Base-by-base conservation (phyloP, 371 early-diverging fungal genomes). In the Mortierella sp. region DNA sequence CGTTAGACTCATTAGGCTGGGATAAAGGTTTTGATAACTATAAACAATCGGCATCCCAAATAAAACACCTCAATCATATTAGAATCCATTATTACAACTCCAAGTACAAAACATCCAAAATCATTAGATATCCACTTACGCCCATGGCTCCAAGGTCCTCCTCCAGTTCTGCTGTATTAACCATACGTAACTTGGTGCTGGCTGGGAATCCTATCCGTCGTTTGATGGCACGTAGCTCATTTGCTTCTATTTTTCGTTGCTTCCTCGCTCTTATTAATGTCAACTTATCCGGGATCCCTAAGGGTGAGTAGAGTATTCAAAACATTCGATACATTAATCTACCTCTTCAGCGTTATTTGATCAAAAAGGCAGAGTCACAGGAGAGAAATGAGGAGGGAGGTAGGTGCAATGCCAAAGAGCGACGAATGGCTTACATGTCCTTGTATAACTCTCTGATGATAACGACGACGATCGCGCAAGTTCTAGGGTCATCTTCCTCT, bases 81-180 rank as follows among this genome's bases (percentile, higher is more conserved):
- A 28, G 28, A 15, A 23, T 8, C 23, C 3, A 7, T 1, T 8
- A 6, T 53, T 28, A 8, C 2, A 26, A 9, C 28, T 28, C 28
- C 28, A 26, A 9, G n/a, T n/a, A 49, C 23, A 10, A 40, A 2
- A 66, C 10, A 22, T 32, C 23, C 22, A 19, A 9, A 40, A 9
- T 3, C 1, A 9, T 13, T 8, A 35, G 19, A 17, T 47, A 10
- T 3, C 42, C 19, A 72, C 86, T 72, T 85, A 86, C 85, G 35
- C 85, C 87, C 73, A 88, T 67, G 32, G 84, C 64, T 49, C 76
- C 81, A 32, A 87, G 74, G 64, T 89, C 89, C 13, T 86, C 86
- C 28, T 85, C 84, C 40, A 89, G 66, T 45, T 89, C 87, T 45
- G 79, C 55, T 10, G 60, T 29, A n/a, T 76, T 69, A 43, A 86